Evolutionary conservation across 225 moss, liverwort and hornwort species (phyloP).

Genomic region (Thuidium tamariscinum): DNA sequence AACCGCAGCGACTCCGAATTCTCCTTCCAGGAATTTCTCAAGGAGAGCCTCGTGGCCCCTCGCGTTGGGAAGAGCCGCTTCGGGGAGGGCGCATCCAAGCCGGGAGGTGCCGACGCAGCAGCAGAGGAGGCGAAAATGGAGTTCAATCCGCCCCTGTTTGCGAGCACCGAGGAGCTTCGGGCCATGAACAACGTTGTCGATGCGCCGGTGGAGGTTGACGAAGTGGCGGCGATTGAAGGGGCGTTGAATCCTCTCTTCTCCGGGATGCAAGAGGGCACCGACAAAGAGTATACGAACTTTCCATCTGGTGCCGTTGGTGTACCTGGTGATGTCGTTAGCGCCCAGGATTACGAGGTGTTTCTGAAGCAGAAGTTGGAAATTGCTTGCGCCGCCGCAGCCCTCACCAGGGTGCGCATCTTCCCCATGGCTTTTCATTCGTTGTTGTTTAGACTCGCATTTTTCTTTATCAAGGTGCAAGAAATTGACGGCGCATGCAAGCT

Average conservation of each 20-base stretch:
- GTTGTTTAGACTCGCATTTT: not conserved
- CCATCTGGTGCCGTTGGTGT: not conserved
- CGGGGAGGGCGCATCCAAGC: not conserved
- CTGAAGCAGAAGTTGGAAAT: slow-evolving; percentile 59
- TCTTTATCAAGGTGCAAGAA: not conserved
- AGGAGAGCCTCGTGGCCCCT: slow-evolving; percentile 18
- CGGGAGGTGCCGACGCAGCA: not conserved
- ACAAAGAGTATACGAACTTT: not conserved
- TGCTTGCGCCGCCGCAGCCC: slow-evolving; percentile 64
- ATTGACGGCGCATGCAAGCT: not conserved
- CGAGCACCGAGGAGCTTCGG: slow-evolving; percentile 40
- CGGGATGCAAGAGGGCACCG: slow-evolving; percentile 32
- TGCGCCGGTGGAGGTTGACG: slow-evolving; percentile 9
- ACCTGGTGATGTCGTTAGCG: slow-evolving; percentile 5
- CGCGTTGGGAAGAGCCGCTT: slow-evolving; percentile 19
- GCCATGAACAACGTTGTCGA: slow-evolving; percentile 38
- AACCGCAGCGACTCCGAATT: slow-evolving; percentile 78
- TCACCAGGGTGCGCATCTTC: slow-evolving; percentile 44
- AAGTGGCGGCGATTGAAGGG: slow-evolving; percentile 36
- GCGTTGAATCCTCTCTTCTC: slow-evolving; percentile 82
- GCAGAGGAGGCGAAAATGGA: not conserved
- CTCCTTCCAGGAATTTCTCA: slow-evolving; percentile 80
- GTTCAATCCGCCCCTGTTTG: slow-evolving; percentile 17
- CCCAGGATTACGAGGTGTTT: slow-evolving; percentile 32
- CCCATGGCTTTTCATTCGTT: not conserved